Evolutionary conservation across 306 rosid species (phyloP).

Genomic region (Betula pendula): DNA sequence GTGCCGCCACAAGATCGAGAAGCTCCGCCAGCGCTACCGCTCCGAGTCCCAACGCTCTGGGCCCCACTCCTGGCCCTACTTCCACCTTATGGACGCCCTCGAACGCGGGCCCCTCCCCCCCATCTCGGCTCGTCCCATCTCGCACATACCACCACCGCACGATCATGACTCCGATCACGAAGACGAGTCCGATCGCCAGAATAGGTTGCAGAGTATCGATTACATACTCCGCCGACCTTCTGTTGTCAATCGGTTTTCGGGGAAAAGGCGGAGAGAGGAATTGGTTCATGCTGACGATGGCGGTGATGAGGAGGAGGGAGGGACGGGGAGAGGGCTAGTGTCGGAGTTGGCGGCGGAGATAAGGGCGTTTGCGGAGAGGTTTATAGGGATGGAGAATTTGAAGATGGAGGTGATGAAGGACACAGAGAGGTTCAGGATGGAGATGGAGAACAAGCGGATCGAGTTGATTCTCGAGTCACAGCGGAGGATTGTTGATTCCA

Average conservation of each 20-base stretch:
- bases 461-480: constrained; percentile 68
- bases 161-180: constrained; percentile 11
- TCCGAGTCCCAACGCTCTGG: constrained; percentile 45
- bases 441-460: constrained; percentile 76
- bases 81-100: constrained; percentile 65
- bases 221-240: constrained; percentile 41
- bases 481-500: constrained; percentile 68
- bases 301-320: constrained; percentile 5
- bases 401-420: constrained; percentile 84
- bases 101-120: constrained; percentile 78
- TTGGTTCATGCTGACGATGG: constrained; percentile 2
- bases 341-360: constrained; percentile 61
- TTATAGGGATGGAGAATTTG: constrained; percentile 70
- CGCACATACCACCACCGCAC: background rate
- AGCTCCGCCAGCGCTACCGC: constrained; percentile 53
- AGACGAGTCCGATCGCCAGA: constrained; percentile 12
- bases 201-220: constrained; percentile 47
- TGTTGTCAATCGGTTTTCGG: constrained; percentile 16
- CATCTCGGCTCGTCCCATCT: constrained; percentile 56
- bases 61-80: constrained; percentile 50
- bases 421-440: constrained; percentile 64
- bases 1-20: background rate
- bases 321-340: constrained; percentile 23
- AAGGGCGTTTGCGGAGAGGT: constrained; percentile 51
- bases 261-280: constrained; percentile 30